These are phyloP conservation scores for Leishmania major DNA, from an alignment of 208 protist genomes.

Conservation along the genomic window DNA sequence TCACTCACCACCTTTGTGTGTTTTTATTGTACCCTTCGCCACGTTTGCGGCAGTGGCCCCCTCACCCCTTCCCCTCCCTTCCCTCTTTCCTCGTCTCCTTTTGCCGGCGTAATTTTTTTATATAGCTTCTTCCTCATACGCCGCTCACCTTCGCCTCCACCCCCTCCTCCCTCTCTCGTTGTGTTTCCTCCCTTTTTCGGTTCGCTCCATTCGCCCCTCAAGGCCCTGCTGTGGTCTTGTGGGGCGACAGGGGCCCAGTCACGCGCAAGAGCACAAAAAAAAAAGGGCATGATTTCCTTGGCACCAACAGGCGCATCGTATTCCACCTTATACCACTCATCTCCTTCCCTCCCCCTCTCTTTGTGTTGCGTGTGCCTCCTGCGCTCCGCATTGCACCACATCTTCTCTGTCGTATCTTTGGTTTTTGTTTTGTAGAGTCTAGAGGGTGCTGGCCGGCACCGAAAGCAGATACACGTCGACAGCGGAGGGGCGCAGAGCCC, in stretches of 20 bases:
- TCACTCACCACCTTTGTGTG: not conserved
- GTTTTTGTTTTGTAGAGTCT: not conserved
- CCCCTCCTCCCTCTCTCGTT: not conserved
- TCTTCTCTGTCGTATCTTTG: not conserved
- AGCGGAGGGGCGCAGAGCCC: not conserved
- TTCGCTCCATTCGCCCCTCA: not conserved
- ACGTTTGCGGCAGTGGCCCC: not conserved
- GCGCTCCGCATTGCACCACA: not conserved
- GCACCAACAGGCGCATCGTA: not conserved
- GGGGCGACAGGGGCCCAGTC: not conserved
- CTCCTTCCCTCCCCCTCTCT: not conserved
- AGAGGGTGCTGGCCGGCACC: not conserved
- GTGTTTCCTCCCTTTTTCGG: not conserved
- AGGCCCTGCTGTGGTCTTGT: not conserved
- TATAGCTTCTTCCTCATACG: too few relatives aligned
- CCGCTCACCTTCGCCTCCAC: too few relatives aligned
- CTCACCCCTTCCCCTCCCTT: not conserved
- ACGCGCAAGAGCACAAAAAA: not conserved
- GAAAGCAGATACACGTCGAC: not conserved
- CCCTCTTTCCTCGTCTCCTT: not conserved
- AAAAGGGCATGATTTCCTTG: not conserved
- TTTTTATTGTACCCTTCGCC: not conserved
- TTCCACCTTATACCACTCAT: conserved; percentile 12
- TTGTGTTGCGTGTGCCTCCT: not conserved
- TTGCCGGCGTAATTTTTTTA: not conserved